These are phyloP conservation scores for Cryptococcus floricola DNA, from an alignment of 1,284 basidiomycete genomes.

Conservation along the genomic window DNA sequence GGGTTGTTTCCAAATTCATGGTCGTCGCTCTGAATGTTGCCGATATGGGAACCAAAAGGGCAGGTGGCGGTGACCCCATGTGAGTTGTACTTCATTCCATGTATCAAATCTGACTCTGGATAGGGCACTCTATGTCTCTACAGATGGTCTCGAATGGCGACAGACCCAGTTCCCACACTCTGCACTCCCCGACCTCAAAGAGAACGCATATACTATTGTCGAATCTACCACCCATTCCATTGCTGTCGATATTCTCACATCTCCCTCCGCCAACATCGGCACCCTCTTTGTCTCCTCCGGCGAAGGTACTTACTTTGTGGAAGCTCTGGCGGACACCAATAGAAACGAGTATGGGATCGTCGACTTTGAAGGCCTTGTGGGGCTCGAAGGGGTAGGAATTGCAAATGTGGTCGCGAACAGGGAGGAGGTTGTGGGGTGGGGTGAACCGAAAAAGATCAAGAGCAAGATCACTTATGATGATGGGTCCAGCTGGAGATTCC, in stretches of 20 bases:
- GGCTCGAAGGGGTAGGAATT: slow-evolving; percentile 88
- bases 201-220: slow-evolving; percentile 82
- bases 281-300: slow-evolving; percentile 92
- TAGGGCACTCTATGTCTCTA: slow-evolving; percentile 72
- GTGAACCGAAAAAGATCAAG: slow-evolving; percentile 63
- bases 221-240: slow-evolving; percentile 89
- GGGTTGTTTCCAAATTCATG: slow-evolving; percentile 84
- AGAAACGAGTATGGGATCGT: slow-evolving; percentile 82
- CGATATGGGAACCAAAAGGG: slow-evolving; percentile 18
- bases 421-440: slow-evolving; percentile 68
- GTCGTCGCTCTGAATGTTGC: slow-evolving; percentile 72
- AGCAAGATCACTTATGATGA: slow-evolving; percentile 88
- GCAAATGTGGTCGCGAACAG: slow-evolving; percentile 83
- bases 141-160: slow-evolving; percentile 71
- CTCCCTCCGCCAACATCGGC: slow-evolving; percentile 69
- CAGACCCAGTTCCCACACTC: slow-evolving; percentile 50
- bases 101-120: not conserved
- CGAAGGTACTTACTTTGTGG: slow-evolving; percentile 92
- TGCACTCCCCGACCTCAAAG: slow-evolving; percentile 37
- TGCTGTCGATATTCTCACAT: slow-evolving; percentile 84
- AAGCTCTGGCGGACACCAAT: slow-evolving; percentile 85
- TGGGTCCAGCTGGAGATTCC: slow-evolving; percentile 71
- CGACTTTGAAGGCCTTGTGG: slow-evolving; percentile 87
- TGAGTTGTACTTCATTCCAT: slow-evolving; percentile 14
- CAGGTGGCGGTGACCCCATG: slow-evolving; percentile 60